Base-by-base conservation (phyloP, 495 filamentous ascomycete genomes). In the Neurospora tetrasperma region DNA sequence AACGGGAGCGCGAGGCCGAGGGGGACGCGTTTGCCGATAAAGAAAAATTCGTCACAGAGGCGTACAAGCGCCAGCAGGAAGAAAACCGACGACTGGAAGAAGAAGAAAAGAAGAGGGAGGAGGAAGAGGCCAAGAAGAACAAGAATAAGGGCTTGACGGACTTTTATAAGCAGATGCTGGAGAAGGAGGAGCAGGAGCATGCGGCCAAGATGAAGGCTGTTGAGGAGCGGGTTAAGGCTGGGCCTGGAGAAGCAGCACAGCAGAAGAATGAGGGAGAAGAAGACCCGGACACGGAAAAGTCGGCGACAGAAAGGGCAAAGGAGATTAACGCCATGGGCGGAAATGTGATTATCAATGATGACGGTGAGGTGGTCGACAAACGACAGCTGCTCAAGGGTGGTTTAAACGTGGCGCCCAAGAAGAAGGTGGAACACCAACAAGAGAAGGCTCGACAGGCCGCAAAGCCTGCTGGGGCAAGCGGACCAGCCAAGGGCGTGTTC, bases 11-110 rank as follows among this genome's bases (percentile, higher is more conserved):
- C 43, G 96, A 95, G 75, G 92, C 90, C 0, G 96, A 99, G 82
- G 96, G 96, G 11, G 96, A 97, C 16, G 93, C 94, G 81, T 98
- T 93, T 78, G 91, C 89, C 0, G 96, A 96, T 74, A 99, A 97
- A 81, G 96, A 98, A 82, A 94, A 91, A 79, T 99, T 99, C 76
- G 96, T 98, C 41, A 99, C 96, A 0, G 89, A 89, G n/a, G 95
- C 96, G 62, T 99, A 99, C 77, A 96, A 94, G 84, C 88, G 88
- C 78, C 96, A 98, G 79, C 96, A 98, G 79, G 93, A 89, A 78
- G 96, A 97, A 80, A 85, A 94, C 76, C 80, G 87, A 75, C 86
- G 87, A 76, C 76, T 93, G 9, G 94, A 97, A 77, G 92, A 91
- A 76, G 94, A 96, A 80, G 96, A 98, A 82, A 86, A 85, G 71